Base-by-base conservation (phyloP, 2,329 filamentous ascomycete genomes). In the Bipolaris zeicola region DNA sequence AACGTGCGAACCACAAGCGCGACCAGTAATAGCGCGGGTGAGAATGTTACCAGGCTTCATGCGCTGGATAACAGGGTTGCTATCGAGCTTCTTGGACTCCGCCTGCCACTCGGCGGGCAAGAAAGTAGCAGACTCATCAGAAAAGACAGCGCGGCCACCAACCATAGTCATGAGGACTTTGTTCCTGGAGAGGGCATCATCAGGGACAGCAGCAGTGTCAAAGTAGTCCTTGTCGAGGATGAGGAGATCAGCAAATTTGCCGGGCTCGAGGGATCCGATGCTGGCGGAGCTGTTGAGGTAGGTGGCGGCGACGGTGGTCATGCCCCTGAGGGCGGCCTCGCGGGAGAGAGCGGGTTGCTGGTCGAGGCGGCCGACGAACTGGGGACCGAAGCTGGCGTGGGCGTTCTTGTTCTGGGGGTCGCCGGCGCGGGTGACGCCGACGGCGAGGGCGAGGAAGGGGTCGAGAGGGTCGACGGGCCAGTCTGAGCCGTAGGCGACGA, bases 31-130 rank as follows among this genome's bases (percentile, higher is more conserved):
- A 45, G 50, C 38, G 20, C 50, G 50, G n/a, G 26, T 36, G 6
- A 52, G 50, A 45, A 52, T 52, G 7, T 52, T 52, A 10, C 41
- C 39, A 26, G 50, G 50, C 41, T 45, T 52, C 50, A 52, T 37
- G 41, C 38, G 22, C 50, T 45, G 38, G 14, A 52, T 24, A 14
- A 52, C 41, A 18, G 39, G 50, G n/a, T 52, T 44, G 14, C 20
- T 38, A 2, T 52, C 28, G 20, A 52, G 50, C 39, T 24, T 52
- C 8, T 37, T 44, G 3, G 50, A 52, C 20, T 52, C 50, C 11
- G 50, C 39, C 2, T 43, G 50, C 50, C 50, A 52, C 24, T 45
- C 50, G 31, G 10, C 38, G 10, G 50, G 50, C 22, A 52, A 22
- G 39, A 52, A 52, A 28, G 50, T 45, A 4, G 50, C 41, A 52